phyloP scores from a whole-genome alignment of 768 basidiomycete genomes.

The Hirschioporus abietinus region DNA sequence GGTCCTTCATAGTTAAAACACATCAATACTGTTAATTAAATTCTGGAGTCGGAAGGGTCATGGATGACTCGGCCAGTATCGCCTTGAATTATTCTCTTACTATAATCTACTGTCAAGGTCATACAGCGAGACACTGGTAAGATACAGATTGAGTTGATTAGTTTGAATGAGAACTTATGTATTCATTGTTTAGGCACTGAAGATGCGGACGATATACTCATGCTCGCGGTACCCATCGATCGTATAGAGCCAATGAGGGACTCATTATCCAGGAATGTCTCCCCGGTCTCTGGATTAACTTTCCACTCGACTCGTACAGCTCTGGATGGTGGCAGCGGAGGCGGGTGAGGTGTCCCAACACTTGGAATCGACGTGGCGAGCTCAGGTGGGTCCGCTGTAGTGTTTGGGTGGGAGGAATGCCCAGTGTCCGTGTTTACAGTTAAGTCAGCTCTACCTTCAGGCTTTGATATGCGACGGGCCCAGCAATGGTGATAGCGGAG shows the following conservation, averaged over 20 bases:
- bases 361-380: not conserved
- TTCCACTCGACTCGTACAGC: not conserved
- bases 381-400: too few relatives aligned
- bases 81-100: too few relatives aligned
- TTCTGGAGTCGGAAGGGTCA: too few relatives aligned
- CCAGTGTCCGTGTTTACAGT: not conserved
- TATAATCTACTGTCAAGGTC: too few relatives aligned
- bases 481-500: slow-evolving; percentile 1
- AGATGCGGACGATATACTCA: not conserved
- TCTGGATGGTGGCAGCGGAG: not conserved
- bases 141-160: too few relatives aligned
- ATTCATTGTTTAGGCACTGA: not conserved
- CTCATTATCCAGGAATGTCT: not conserved
- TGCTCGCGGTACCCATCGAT: not conserved
- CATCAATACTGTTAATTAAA: too few relatives aligned
- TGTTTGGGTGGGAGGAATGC: not conserved
- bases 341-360: not conserved
- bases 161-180: not conserved
- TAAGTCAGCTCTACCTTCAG: not conserved
- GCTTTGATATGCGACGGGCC: not conserved
- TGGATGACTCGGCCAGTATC: too few relatives aligned
- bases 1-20: too few relatives aligned
- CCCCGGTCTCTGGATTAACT: not conserved
- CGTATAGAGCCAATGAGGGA: not conserved
- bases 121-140: too few relatives aligned